These are phyloP conservation scores for Cylindrodendrum hubeiense DNA, from an alignment of 2,329 filamentous ascomycete genomes.

Conservation along the genomic window DNA sequence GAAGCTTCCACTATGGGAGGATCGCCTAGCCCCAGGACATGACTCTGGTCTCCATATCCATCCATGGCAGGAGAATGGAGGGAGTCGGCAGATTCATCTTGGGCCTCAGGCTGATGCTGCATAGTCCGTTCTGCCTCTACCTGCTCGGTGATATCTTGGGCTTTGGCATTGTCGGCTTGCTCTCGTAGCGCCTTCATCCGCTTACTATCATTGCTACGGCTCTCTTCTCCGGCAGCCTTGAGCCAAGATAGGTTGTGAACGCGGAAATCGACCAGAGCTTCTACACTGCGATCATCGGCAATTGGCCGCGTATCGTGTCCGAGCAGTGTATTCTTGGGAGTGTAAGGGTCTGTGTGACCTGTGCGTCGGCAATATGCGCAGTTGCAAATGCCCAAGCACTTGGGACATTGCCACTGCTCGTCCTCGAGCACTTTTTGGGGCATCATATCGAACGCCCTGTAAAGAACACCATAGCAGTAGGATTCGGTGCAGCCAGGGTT, in stretches of 20 bases:
- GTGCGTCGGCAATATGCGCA: slow-evolving; percentile 81
- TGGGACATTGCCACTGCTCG: slow-evolving; percentile 88
- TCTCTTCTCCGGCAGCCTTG: slow-evolving; percentile 68
- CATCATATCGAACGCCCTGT: slow-evolving; percentile 90
- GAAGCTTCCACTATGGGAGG: slow-evolving; percentile 19
- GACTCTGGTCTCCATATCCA: slow-evolving; percentile 49
- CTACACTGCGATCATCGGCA: slow-evolving; percentile 90
- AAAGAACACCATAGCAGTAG: slow-evolving; percentile 95
- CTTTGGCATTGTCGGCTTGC: slow-evolving; percentile 69
- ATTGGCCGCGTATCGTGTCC: slow-evolving; percentile 93
- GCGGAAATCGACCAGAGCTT: slow-evolving; percentile 90
- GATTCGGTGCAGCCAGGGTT: slow-evolving; percentile 75
- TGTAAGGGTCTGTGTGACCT: slow-evolving; percentile 79
- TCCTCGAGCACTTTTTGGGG: slow-evolving; percentile 86
- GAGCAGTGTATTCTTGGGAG: slow-evolving; percentile 87
- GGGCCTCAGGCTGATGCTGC: slow-evolving; percentile 23
- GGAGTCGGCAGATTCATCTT: slow-evolving; percentile 14
- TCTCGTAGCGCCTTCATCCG: slow-evolving; percentile 69
- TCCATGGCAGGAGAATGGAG: slow-evolving; percentile 31
- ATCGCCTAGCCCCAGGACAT: slow-evolving; percentile 44
- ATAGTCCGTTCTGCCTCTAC: slow-evolving; percentile 42
- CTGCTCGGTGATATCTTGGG: slow-evolving; percentile 56
- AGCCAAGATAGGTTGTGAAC: slow-evolving; percentile 91
- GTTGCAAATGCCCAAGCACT: slow-evolving; percentile 87
- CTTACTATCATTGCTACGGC: slow-evolving; percentile 67